Evolutionary conservation across 495 filamentous ascomycete species (phyloP), one percentile per base, ranked within the genome.

Genomic region (Penicillium desertorum): DNA sequence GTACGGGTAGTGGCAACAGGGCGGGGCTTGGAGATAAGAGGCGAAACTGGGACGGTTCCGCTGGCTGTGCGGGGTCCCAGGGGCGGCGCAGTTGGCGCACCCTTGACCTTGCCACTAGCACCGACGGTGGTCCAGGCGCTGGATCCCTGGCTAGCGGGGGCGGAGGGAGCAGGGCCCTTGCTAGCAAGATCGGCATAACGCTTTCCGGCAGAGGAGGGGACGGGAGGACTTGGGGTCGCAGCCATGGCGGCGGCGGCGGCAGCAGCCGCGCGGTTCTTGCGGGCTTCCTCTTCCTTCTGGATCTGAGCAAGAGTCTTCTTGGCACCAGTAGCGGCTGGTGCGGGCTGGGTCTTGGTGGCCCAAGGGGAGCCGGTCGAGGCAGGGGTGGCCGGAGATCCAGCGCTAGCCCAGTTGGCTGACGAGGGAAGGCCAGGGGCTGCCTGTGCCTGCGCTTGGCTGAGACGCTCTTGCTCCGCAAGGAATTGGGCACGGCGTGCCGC

Each of bases 241-340:
- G 68, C 63, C 50, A 84, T 81, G 34, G 79, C 77, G 11, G 79
- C 81, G 14, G 81, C 77, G 6, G 78, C 77, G n/a, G 84, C 83
- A 17, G 77, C 75, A 17, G 81, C 81, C 46, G 79, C 69, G 43
- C 84, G 83, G 62, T 86, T 86, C 80, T 98, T 97, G 49, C 91
- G 89, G 27, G 81, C 80, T 67, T 98, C 94, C 63, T 98, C 94
- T 76, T 98, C 94, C 64, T 92, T 91, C 69, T 98, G 94, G 57
- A 98, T 98, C 56, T 98, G 93, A 47, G 90, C 89, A 30, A 98
- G 79, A 0, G 92, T 96, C 81, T 96, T 98, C 80, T 92, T 92
- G 30, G 83, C 74, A 22, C 77, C 67, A 17, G 79, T 67, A 10
- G 62, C 65, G 17, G 79, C 63, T 5, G 73, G 71, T 14, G 80